Evolutionary conservation across 1,284 basidiomycete species (phyloP), one percentile per base, ranked within the genome.

Genomic region (Ceratobasidium papillatum): DNA sequence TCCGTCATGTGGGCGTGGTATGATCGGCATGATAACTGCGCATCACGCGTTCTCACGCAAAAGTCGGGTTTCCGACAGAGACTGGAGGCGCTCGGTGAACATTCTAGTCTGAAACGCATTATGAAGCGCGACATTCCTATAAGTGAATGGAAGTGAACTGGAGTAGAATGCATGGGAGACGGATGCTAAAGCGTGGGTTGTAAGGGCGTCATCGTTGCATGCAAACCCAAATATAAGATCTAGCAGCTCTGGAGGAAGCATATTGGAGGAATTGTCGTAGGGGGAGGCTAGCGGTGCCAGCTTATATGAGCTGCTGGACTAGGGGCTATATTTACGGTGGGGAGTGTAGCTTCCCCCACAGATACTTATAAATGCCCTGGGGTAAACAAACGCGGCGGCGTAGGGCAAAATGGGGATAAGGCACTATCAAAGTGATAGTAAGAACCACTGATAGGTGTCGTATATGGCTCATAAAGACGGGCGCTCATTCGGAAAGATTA

Each of bases 161-260:
- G 12, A 52, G 34, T 38, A 36, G 27, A 68, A 68, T n/a, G 34
- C 4, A 12, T 36, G 65, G 17, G 49, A 68, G 14, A 54, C 65
- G 19, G 36, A 43, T n/a, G 51, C 65, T 8, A 68, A 25, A 22
- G 51, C 34, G 22, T 49, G 65, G 27, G 65, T 36, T n/a, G 43
- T 68, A 1, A 49, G 19, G n/a, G 47, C 65, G 25, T 68, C 65
- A 17, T 68, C 65, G 49, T 68, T 19, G 34, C 65, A 68, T 19
- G 65, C 51, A n/a, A 34, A 30, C 3, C 34, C 12, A 38, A 68
- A 54, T 22, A 68, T 68, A 12, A 54, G 27, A 19, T 38, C 12
- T 7, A 68, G 51, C 5, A 68, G 17, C 65, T 68, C 65, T 12
- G 51, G 32, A 17, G 49, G 65, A 17, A 68, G 49, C 30, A n/a